Evolutionary conservation across 1,139 yeast genomes (phyloP), one percentile per base, ranked within the genome.

Genomic region (Magnusiomyces clavatus): DNA sequence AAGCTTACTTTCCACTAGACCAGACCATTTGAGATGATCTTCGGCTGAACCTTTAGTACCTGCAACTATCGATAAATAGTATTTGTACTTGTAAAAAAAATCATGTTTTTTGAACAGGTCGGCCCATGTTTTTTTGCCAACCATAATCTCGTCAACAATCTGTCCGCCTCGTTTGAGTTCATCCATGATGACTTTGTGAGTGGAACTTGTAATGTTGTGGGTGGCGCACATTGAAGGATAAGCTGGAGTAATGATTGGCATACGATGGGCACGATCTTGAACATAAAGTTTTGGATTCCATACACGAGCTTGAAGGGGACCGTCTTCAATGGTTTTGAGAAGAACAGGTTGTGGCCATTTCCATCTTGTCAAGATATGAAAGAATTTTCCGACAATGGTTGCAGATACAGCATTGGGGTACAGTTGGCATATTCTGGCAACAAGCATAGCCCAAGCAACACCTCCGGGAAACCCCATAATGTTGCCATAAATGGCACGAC

Each of bases 211-310:
- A 45, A 92, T 90, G 66, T 92, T 92, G 66, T 92, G 99, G 0
- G 99, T 92, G 0, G 99, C 97, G 69, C 99, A 92, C 98, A 92
- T 92, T 0, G 97, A 89, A 0, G 99, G 99, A 64, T 92, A 92
- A 0, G 98, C 97, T 0, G 99, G 99, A 0, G 99, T 92, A 51
- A 92, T 92, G n/a, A 92, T 96, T 0, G 99, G 99, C 98, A 92
- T 94, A 59, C 82, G 75, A 68, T 92, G 99, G 37, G 81, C 81
- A 54, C 95, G 78, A 65, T 92, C 99, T 59, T 81, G 86, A 1
- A 90, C 82, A 63, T 92, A 92, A 3, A 92, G 70, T 58, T 85
- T 78, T 6, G 99, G 99, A 64, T 92, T 92, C 99, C 99, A 92
- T 4, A 92, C 95, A 56, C 96, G 77, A 0, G 89, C 97, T 61